A percentile compares a stretch with the other conserved stretches of the same genome.
phyloP scores from a whole-genome alignment of 768 basidiomycete genomes.

The Boletus pseudopeckii region DNA sequence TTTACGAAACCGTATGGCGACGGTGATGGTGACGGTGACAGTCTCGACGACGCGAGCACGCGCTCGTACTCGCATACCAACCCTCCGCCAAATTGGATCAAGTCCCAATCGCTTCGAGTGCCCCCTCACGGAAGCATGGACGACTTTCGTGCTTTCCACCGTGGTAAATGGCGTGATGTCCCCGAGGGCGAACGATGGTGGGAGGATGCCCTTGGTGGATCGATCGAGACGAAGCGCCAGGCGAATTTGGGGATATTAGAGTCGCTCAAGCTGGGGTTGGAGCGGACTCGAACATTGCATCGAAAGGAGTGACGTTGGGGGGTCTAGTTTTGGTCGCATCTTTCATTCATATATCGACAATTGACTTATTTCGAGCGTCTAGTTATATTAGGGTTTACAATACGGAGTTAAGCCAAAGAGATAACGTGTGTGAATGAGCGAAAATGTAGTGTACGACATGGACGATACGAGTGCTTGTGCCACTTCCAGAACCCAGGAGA shows the following conservation, averaged over 20 bases:
- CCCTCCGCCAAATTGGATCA: constrained; percentile 28
- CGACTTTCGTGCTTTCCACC: constrained; percentile 40
- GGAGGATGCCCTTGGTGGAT: constrained; percentile 54
- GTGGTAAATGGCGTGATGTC: constrained; percentile 60
- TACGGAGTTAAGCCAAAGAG: not conserved
- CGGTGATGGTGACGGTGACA: not conserved
- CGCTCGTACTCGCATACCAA: constrained; percentile 34
- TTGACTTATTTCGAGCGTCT: no score
- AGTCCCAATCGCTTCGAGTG: constrained; percentile 23
- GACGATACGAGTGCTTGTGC: no score
- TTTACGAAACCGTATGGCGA: constrained; percentile 33
- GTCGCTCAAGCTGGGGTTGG: constrained; percentile 22
- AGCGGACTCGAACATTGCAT: constrained; percentile 13
- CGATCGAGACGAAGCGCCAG: constrained; percentile 38
- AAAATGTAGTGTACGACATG: no score
- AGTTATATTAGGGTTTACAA: not conserved
- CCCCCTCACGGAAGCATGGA: constrained; percentile 20
- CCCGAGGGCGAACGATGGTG: constrained; percentile 64
- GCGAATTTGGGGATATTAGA: constrained; percentile 26
- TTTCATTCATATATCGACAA: no score
- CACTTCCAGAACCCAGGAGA: no score
- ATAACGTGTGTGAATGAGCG: no score
- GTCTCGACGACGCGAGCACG: not conserved
- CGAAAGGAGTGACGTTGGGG: not conserved
- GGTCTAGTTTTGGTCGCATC: no score